phyloP scores from a whole-genome alignment of 106 monocot species.

The Allium fistulosum region DNA sequence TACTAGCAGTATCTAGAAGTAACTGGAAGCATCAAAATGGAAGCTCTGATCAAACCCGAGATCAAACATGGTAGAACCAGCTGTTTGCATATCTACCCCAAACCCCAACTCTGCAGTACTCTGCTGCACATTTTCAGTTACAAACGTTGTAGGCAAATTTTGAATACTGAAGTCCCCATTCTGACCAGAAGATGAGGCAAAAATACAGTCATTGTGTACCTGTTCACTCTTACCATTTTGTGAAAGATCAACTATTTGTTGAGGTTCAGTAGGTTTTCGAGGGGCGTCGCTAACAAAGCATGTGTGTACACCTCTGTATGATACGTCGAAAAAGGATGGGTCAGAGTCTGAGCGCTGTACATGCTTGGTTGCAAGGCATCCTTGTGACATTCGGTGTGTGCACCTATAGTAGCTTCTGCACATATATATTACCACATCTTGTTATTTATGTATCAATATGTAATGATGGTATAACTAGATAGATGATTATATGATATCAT shows the following conservation, averaged over 20 bases:
- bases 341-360: conserved; percentile 52
- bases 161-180: conserved; percentile 12
- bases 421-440: not conserved
- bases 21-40: conserved; percentile 13
- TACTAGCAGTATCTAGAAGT: not conserved
- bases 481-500: not conserved
- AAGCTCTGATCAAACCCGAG: conserved; percentile 19
- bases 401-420: conserved; percentile 65
- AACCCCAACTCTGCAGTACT: no score
- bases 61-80: no score
- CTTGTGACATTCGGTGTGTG: conserved; percentile 35
- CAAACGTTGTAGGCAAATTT: conserved; percentile 5
- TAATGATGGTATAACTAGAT: not conserved
- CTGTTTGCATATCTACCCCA: no score
- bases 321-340: conserved; percentile 38
- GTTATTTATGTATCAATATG: not conserved
- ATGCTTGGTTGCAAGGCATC: conserved; percentile 57
- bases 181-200: not conserved
- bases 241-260: not conserved
- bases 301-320: conserved; percentile 40
- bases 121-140: no score
- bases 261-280: not conserved
- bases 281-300: conserved; percentile 12
- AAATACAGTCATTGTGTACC: no score
- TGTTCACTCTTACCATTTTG: not conserved